Conservation (phyloP, 1,284 basidiomycete species). For the Hortiboletus rubellus region DNA sequence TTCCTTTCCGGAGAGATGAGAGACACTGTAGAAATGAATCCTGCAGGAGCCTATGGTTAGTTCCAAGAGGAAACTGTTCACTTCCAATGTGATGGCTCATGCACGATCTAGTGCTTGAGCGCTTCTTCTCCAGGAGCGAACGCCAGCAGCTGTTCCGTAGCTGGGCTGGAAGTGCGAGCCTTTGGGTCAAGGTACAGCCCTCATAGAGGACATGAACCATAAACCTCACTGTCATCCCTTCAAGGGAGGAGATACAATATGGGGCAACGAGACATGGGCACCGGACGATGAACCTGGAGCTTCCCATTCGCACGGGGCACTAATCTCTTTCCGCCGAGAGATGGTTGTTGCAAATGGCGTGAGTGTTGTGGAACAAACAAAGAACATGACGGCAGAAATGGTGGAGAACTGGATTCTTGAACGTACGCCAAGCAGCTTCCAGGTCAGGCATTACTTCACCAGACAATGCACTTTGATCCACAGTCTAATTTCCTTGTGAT, state of each 20-base stretch:
- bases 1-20: conserved; percentile 95
- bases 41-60: conserved; percentile 78
- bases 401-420: conserved; percentile 81
- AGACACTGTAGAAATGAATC: conserved; percentile 92
- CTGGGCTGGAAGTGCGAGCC: conserved; percentile 93
- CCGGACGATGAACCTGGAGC: conserved; percentile 74
- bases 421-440: conserved; percentile 83
- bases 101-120: conserved; percentile 59
- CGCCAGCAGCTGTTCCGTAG: conserved; percentile 89
- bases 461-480: neutral
- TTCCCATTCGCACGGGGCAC: conserved; percentile 74
- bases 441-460: conserved; percentile 45
- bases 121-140: conserved; percentile 90
- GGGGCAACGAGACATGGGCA: conserved; percentile 77
- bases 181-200: conserved; percentile 80
- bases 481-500: conserved; percentile 1
- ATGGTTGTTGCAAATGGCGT: neutral
- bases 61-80: neutral
- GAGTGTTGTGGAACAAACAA: conserved; percentile 29
- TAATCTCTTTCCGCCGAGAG: conserved; percentile 74
- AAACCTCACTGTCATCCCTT: conserved; percentile 3
- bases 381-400: conserved; percentile 81
- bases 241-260: conserved; percentile 86
- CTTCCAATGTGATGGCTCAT: neutral
- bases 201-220: neutral